phyloP scores from a whole-genome alignment of 2,329 filamentous ascomycete species.

The Penicillium frequentans region DNA sequence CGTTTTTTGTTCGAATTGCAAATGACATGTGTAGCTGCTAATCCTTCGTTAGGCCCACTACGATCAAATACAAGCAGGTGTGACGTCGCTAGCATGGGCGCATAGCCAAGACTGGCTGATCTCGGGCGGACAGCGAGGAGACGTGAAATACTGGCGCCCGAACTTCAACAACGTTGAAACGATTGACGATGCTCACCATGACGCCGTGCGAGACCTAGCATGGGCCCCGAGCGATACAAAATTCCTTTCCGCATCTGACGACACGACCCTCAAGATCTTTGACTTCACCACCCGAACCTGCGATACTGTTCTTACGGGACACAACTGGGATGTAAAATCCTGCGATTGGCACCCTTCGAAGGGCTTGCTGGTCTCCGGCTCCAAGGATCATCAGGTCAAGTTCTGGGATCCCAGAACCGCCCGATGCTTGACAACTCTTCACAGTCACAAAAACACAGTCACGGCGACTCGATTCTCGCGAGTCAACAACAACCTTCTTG shows the following conservation, averaged over 20 bases:
- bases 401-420: slow-evolving; percentile 96
- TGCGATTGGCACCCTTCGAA: slow-evolving; percentile 98
- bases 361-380: slow-evolving; percentile 89
- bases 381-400: slow-evolving; percentile 96
- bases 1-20: slow-evolving; percentile 16
- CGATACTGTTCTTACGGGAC: slow-evolving; percentile 83
- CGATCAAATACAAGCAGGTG: slow-evolving; percentile 46
- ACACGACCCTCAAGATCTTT: slow-evolving; percentile 90
- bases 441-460: slow-evolving; percentile 96
- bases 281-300: slow-evolving; percentile 87
- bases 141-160: slow-evolving; percentile 98
- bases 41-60: slow-evolving; percentile 67
- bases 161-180: slow-evolving; percentile 99
- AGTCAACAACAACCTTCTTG: slow-evolving; percentile 78
- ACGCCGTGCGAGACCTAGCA: slow-evolving; percentile 85
- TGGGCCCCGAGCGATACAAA: slow-evolving; percentile 94
- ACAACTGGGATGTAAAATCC: slow-evolving; percentile 95
- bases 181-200: slow-evolving; percentile 78
- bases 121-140: slow-evolving; percentile 90
- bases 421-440: slow-evolving; percentile 86
- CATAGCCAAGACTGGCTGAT: slow-evolving; percentile 97
- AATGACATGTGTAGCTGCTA: neutral
- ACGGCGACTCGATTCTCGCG: slow-evolving; percentile 90
- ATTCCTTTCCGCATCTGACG: slow-evolving; percentile 94
- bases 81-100: slow-evolving; percentile 64